Percentiles rank a stretch among this genome's conserved stretches.
These are phyloP conservation scores for Metroxylon sagu DNA, from an alignment of 176 grass and related monocot genomes.

Conservation along the genomic window DNA sequence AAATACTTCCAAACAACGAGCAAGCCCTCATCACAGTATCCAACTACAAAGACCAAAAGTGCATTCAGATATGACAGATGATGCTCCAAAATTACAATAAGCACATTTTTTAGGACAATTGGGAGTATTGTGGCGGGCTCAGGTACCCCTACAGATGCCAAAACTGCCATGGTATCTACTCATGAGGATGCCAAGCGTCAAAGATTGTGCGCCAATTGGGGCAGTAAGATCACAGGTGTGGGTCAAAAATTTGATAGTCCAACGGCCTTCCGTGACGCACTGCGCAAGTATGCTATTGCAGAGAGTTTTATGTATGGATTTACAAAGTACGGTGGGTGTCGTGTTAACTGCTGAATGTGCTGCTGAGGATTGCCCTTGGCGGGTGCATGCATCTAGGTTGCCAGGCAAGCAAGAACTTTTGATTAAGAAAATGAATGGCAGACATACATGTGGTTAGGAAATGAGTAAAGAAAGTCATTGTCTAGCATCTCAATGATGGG, in stretches of 20 bases:
- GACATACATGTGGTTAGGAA: conserved; percentile 76
- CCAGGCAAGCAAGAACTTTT: conserved; percentile 65
- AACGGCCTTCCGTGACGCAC: conserved; percentile 76
- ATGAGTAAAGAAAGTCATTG: conserved; percentile 62
- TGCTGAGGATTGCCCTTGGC: conserved; percentile 72
- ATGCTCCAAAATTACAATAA: too few species aligned
- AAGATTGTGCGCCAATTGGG: conserved; percentile 67
- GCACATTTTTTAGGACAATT: conserved; percentile 34
- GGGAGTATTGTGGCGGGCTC: conserved; percentile 46
- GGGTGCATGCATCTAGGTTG: conserved; percentile 79
- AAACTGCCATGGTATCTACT: conserved; percentile 15
- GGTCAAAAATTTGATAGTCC: conserved; percentile 83
- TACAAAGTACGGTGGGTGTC: conserved; percentile 74
- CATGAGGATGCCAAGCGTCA: conserved; percentile 46
- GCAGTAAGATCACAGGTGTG: conserved; percentile 67
- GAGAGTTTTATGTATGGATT: conserved; percentile 87
- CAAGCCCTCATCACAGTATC: conserved; percentile 84
- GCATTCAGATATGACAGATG: conserved; percentile 64
- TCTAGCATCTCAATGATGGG: conserved; percentile 78
- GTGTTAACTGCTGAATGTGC: conserved; percentile 80
- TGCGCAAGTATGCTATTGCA: conserved; percentile 87
- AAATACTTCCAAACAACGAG: conserved; percentile 91
- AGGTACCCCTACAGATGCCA: conserved; percentile 31
- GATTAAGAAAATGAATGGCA: conserved; percentile 89
- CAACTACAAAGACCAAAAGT: conserved; percentile 77